phyloP scores from a whole-genome alignment of 805 yeast genomes.

The Suhomyces canberraensis region DNA sequence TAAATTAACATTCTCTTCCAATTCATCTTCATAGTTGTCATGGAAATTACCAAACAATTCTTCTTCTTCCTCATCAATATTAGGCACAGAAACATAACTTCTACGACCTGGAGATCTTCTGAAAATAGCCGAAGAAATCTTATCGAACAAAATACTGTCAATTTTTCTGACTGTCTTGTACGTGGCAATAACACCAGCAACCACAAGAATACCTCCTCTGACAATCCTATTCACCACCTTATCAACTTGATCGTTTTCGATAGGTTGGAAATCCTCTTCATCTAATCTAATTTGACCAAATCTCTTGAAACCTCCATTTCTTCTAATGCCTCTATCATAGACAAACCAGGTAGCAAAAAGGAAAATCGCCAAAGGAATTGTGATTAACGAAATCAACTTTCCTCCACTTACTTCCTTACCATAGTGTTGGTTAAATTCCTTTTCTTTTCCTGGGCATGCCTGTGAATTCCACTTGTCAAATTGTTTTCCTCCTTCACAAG shows the following conservation, averaged over 20 bases:
- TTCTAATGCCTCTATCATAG: constrained; percentile 74
- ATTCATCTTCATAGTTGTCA: constrained; percentile 39
- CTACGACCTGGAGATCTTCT: constrained; percentile 39
- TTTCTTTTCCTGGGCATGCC: constrained; percentile 87
- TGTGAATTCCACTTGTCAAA: constrained; percentile 62
- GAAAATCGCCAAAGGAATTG: constrained; percentile 56
- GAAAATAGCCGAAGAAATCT: constrained; percentile 25
- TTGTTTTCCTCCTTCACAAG: constrained; percentile 78
- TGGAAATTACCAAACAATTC: constrained; percentile 40
- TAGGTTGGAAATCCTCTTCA: constrained; percentile 54
- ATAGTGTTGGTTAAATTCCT: constrained; percentile 54
- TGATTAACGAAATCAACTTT: constrained; percentile 49
- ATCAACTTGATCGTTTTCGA: constrained; percentile 64
- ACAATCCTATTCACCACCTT: constrained; percentile 57
- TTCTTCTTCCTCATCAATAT: constrained; percentile 35
- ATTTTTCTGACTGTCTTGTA: constrained; percentile 32
- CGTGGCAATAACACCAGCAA: constrained; percentile 38
- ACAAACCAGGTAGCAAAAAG: constrained; percentile 61
- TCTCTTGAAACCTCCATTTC: constrained; percentile 71
- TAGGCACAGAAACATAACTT: constrained; percentile 41
- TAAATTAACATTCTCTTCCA: constrained; percentile 25
- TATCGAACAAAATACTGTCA: constrained; percentile 33
- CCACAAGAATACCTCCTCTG: constrained; percentile 50
- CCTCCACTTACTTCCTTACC: constrained; percentile 54
- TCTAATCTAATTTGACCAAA: constrained; percentile 87